Evolutionary conservation across 1,284 basidiomycete genomes (phyloP), one percentile per base, ranked within the genome.

Genomic region (Malassezia dermatis): DNA sequence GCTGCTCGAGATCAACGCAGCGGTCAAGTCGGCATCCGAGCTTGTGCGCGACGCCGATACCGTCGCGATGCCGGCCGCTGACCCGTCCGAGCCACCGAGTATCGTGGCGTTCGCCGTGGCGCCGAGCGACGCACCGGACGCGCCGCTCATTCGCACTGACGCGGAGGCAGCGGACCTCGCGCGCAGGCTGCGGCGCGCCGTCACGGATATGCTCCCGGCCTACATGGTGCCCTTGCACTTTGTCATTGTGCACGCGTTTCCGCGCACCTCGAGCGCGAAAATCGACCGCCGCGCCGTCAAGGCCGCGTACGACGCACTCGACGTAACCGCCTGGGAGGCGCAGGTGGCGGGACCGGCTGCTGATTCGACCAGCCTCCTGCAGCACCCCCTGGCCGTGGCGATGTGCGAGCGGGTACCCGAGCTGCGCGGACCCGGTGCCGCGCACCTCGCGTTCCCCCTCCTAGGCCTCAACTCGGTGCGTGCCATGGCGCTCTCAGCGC

Each of bases 1-100:
- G 64, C 63, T 75, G 19, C 62, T 70, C 45, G 75, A 76, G 56
- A 76, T 76, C 62, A 76, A 74, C 42, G 72, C 75, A n/a, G 66
- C 72, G 13, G 62, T 76, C 50, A 65, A 71, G 56, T 56, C 62
- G 32, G 64, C 61, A 47, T 65, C 59, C 28, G 51, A 53, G 34
- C 54, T 45, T 40, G 65, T 69, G 61, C 71, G 63, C 49, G 67
- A 67, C 53, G 69, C 64, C 24, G 65, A 70, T 55, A 75, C 72
- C 30, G 68, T 68, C 56, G 67, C 67, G 15, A 58, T 74, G 27
- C 60, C 62, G 11, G 63, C 60, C 41, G 59, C 44, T 5, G 57
- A 50, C 40, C 56, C 57, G 31, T 64, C 57, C 8, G 62, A 56
- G 34, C 61, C 64, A 40, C 62, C 63, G 27, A 61, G 66, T 35